Evolutionary conservation across 163 green algal genomes (phyloP), one percentile per base, ranked within the genome.

Genomic region (Volvox carteri): DNA sequence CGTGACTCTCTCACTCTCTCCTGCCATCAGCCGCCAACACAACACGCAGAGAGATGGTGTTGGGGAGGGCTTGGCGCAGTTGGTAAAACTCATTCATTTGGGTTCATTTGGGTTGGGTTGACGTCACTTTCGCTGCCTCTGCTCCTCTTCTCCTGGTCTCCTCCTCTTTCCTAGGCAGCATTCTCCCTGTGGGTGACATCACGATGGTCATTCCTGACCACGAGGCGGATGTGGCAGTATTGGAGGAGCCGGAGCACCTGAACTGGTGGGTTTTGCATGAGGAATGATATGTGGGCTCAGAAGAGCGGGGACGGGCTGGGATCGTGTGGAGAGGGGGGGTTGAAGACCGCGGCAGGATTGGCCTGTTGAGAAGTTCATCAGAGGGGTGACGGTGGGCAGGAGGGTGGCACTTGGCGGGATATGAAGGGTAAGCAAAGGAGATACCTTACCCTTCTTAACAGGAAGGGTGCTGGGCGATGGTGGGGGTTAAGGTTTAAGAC

Each of bases 221-320:
- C 73, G 94, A 98, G 91, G 95, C 96, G 4, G 98, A 99, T 84
- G 95, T 99, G 60, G 98, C 97, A 18, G 96, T 99, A 44, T 92
- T 99, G 85, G 98, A 99, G 92, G 98, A 99, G 94, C 98, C 98
- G 3, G 98, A 99, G 95, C 98, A 99, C 93, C 92, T 99, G 23
- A 98, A 93, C 92, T 89, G 84, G 84, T 87, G 54, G 18, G 77
- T 1, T 18, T 21, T 21, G 46, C 25, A 58, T n/a, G 35, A 46
- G 48, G 33, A 28, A 62, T 28, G 14, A 62, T 4, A 21, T 4
- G 46, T 19, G n/a, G 21, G 14, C 42, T 21, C 33, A 1, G 41
- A 23, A 30, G 72, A 25, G 41, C 12, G 50, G 12, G 50, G 50
- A n/a, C n/a, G 50, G 50, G 50, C 50, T 58, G 50, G 50, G 50